These are phyloP conservation scores for Alloteropsis semialata DNA, from an alignment of 176 grass and related monocot species.

Conservation along the genomic window DNA sequence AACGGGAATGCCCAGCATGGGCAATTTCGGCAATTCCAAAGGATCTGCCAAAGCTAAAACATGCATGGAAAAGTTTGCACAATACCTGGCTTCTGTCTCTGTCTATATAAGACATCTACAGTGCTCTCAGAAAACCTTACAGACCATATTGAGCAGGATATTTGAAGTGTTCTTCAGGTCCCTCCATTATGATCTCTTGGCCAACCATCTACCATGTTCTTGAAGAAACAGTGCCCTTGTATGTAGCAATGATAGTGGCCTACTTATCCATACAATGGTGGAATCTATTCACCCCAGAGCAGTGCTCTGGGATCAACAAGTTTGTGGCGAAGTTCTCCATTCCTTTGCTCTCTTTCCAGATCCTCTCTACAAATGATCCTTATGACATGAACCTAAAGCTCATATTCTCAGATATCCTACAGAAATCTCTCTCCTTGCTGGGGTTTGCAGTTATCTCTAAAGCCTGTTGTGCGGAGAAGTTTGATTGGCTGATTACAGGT, in stretches of 20 bases:
- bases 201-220: conserved; percentile 78
- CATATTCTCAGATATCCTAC: conserved; percentile 65
- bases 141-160: conserved; percentile 36
- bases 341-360: conserved; percentile 89
- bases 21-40: conserved; percentile 46
- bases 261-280: conserved; percentile 94
- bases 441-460: conserved; percentile 46
- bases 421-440: conserved; percentile 61
- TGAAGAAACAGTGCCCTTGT: conserved; percentile 70
- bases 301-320: conserved; percentile 87
- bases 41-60: conserved; percentile 38
- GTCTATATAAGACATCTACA: conserved; percentile 53
- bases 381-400: conserved; percentile 88
- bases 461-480: conserved; percentile 45
- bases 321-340: conserved; percentile 87
- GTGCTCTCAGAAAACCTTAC: conserved; percentile 22
- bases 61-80: conserved; percentile 40
- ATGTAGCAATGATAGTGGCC: conserved; percentile 81
- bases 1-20: conserved; percentile 14
- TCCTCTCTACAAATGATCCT: conserved; percentile 84
- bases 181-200: conserved; percentile 71
- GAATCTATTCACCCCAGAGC: conserved; percentile 86
- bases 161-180: conserved; percentile 46
- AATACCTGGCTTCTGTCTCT: conserved; percentile 40
- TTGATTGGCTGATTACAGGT: conserved; percentile 83